Conservation (phyloP, 768 basidiomycete species). For the Leccinellum albellum region DNA sequence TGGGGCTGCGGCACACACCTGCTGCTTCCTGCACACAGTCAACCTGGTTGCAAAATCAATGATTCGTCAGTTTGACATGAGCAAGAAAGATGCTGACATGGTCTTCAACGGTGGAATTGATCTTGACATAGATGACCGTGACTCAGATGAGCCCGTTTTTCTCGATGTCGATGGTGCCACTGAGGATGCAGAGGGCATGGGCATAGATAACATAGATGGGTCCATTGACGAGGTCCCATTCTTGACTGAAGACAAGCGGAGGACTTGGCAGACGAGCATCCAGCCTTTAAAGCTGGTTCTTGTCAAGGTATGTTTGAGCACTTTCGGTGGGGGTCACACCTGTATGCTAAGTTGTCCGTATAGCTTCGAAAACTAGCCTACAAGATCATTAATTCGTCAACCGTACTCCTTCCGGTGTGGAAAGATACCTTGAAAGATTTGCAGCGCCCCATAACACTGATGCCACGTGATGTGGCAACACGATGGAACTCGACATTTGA, state of each 20-base stretch:
- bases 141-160: not conserved
- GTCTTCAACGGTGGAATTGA: not conserved
- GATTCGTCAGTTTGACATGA: not conserved
- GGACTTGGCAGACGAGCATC: not conserved
- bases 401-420: too few relatives aligned
- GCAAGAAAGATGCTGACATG: not conserved
- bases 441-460: too few relatives aligned
- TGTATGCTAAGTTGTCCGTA: not conserved
- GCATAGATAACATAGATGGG: not conserved
- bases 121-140: not conserved
- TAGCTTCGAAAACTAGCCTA: too few relatives aligned
- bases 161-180: not conserved
- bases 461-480: too few relatives aligned
- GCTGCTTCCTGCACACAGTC: not conserved
- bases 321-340: not conserved
- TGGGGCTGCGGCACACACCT: not conserved
- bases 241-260: not conserved
- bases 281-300: not conserved
- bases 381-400: too few relatives aligned
- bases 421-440: too few relatives aligned
- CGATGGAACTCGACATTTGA: too few relatives aligned
- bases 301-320: not conserved
- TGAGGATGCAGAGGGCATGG: not conserved
- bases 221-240: not conserved
- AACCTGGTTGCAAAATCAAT: not conserved